Base-by-base conservation (phyloP, 192 early-diverging fungal genomes). In the Coemansia umbellata region DNA sequence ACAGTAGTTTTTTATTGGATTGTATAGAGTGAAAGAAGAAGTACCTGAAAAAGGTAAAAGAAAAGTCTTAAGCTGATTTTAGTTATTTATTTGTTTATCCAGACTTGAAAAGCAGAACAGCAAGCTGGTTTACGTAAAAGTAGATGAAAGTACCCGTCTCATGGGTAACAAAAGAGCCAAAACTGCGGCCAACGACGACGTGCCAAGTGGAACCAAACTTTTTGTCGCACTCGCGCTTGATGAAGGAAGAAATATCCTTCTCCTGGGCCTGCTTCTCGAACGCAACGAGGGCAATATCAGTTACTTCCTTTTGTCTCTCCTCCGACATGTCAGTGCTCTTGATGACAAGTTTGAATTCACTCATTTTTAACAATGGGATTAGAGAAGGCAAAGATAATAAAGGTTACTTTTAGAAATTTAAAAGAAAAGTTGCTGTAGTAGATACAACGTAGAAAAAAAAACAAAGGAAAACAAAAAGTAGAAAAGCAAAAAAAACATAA, bases 261-360 rank as follows among this genome's bases (percentile, higher is more conserved):
- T 99, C 97, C 47, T 95, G 86, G 51, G 88, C 86, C 84, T 88
- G 92, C 69, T 94, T 92, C 54, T 94, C 90, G 61, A 91, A 81
- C 44, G 94, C 95, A 43, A 83, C 81, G 42, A 86, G 85, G 26
- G 90, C 90, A 68, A 89, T 84, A 47, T 93, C 92, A 19, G 95
- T 74, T 54, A 90, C 91, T 50, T 94, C 91, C 60, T 85, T 87
- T 67, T 96, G 94, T 89, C 96, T 93, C 59, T 91, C 91, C 63
- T 98, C 93, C 57, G 69, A 65, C 97, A 99, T 99, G 82, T 99
- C 97, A 44, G 89, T 94, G 63, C 91, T 97, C 85, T 97, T 97
- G 84, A 99, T 88, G 42, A 88, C 82, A 51, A 90, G 85, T 60
- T 91, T 94, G 42, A 82, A 74, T 50, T 95, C 92, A 44, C 84